These are phyloP conservation scores for Rhizophagus prolifer DNA, from an alignment of 192 early-diverging fungal genomes.

Conservation along the genomic window DNA sequence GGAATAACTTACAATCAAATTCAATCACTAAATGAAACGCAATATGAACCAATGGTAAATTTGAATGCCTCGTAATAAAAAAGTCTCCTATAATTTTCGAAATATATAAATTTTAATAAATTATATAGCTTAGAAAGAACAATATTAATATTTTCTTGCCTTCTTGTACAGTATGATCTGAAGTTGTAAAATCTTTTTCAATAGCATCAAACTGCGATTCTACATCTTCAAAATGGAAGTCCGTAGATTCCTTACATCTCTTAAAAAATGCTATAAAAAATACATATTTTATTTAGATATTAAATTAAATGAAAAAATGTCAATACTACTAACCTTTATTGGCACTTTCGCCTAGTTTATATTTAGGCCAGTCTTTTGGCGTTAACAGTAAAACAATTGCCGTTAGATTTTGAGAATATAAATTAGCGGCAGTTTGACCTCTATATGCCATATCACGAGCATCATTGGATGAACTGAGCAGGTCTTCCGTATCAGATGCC, in stretches of 20 bases:
- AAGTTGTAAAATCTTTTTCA: constrained; percentile 45
- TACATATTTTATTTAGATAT: background rate
- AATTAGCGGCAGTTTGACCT: constrained; percentile 63
- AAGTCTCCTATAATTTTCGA: constrained; percentile 53
- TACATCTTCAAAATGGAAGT: constrained; percentile 74
- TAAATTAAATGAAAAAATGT: background rate
- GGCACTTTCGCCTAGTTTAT: constrained; percentile 52
- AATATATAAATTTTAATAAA: background rate
- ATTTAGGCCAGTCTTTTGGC: constrained; percentile 53
- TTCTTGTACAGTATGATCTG: constrained; percentile 45
- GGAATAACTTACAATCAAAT: constrained; percentile 44
- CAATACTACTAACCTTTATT: constrained; percentile 44
- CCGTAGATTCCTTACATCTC: constrained; percentile 63
- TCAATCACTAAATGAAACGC: constrained; percentile 74
- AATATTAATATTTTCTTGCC: constrained; percentile 36
- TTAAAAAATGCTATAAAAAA: constrained; percentile 54
- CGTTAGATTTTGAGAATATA: constrained; percentile 63
- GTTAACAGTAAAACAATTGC: constrained; percentile 57
- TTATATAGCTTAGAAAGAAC: background rate
- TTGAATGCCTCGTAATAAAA: constrained; percentile 75
- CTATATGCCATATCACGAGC: constrained; percentile 59
- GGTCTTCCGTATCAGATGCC: constrained; percentile 50
- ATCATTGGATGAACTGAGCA: constrained; percentile 45
- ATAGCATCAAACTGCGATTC: constrained; percentile 62
- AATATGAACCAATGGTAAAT: constrained; percentile 68